Evolutionary conservation across 129 eudicot genomes (phyloP).

Genomic region (Solidago caesia): DNA sequence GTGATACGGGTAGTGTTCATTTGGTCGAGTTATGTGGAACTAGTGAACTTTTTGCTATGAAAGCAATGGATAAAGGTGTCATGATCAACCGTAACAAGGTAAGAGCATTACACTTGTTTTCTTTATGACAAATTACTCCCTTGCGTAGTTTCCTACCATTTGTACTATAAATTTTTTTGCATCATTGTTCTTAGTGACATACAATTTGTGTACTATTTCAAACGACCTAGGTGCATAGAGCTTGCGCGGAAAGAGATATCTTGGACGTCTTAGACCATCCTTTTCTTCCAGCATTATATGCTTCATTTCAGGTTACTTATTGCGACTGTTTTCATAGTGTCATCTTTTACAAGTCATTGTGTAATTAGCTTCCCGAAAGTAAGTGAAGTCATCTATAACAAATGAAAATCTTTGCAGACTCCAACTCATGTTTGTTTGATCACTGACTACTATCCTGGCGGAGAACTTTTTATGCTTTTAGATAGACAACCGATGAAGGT

Average conservation of each 20-base stretch:
- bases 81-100: slow-evolving; percentile 99
- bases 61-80: slow-evolving; percentile 96
- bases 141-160: neutral
- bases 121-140: neutral
- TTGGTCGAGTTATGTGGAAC: slow-evolving; percentile 87
- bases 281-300: slow-evolving; percentile 96
- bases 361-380: slow-evolving; percentile 7
- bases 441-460: slow-evolving; percentile 98
- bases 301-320: slow-evolving; percentile 88
- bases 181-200: neutral
- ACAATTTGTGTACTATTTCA: neutral
- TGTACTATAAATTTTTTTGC: neutral
- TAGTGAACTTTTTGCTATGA: slow-evolving; percentile 84
- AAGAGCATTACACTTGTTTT: slow-evolving; percentile 1
- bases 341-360: neutral
- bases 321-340: neutral
- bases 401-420: slow-evolving; percentile 56
- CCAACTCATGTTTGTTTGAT: slow-evolving; percentile 87
- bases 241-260: slow-evolving; percentile 99
- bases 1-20: slow-evolving; percentile 99
- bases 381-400: neutral
- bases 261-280: slow-evolving; percentile 95
- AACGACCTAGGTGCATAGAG: slow-evolving; percentile 81
- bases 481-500: slow-evolving; percentile 89
- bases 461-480: slow-evolving; percentile 89